Evolutionary conservation across 1,284 basidiomycete species (phyloP).

Genomic region (Xerocomus minutiporus): DNA sequence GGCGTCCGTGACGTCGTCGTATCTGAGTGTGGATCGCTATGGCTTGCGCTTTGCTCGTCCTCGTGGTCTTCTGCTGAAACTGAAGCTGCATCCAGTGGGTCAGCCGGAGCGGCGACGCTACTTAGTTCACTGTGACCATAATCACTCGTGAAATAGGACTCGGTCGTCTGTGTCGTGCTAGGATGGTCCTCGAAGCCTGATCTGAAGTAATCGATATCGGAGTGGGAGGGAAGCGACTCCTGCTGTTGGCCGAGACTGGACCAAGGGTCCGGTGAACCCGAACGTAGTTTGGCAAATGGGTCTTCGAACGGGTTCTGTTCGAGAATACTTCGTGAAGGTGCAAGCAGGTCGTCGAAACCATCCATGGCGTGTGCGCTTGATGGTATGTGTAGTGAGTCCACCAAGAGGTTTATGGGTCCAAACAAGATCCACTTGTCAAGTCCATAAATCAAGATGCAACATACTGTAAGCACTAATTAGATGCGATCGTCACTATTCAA

Average conservation of each 20-base stretch:
- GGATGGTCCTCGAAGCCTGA: slow-evolving; percentile 35
- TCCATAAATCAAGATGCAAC: slow-evolving; percentile 12
- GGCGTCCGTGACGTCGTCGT: slow-evolving; percentile 19
- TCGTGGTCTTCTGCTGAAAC: slow-evolving; percentile 35
- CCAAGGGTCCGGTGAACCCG: slow-evolving; percentile 76
- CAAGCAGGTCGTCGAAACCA: slow-evolving; percentile 73
- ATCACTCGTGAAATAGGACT: slow-evolving; percentile 19
- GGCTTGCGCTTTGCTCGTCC: slow-evolving; percentile 32
- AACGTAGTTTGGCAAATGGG: slow-evolving; percentile 58
- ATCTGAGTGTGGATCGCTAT: slow-evolving; percentile 19
- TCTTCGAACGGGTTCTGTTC: slow-evolving; percentile 76
- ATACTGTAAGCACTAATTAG: background rate
- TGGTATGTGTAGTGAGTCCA: background rate
- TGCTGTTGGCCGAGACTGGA: slow-evolving; percentile 39
- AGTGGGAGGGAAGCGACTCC: slow-evolving; percentile 14
- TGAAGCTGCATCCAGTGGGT: slow-evolving; percentile 46
- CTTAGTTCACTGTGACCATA: slow-evolving; percentile 16
- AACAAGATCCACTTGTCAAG: slow-evolving; percentile 9
- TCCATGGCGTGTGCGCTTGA: slow-evolving; percentile 42
- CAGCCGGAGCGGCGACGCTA: slow-evolving; percentile 22
- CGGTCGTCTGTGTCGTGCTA: slow-evolving; percentile 24
- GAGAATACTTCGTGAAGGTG: slow-evolving; percentile 54
- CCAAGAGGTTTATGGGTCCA: background rate
- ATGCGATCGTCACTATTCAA: slow-evolving; percentile 48
- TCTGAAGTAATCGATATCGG: slow-evolving; percentile 30